Conservation (phyloP, 495 filamentous ascomycete genomes). For the Hyaloscypha hepaticicola region DNA sequence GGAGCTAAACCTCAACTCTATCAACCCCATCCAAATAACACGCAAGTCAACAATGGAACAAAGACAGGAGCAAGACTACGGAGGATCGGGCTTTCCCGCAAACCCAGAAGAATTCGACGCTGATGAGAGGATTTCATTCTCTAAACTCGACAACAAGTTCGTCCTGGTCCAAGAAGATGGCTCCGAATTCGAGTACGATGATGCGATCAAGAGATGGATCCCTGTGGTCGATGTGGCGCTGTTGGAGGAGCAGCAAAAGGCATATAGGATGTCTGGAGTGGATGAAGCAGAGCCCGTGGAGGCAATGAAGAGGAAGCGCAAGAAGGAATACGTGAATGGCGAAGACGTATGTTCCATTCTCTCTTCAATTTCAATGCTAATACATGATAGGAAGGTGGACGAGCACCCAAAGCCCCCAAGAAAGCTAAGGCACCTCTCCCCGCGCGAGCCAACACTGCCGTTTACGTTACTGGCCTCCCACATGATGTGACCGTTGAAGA, state of each 20-base stretch:
- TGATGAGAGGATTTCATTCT: constrained; percentile 85
- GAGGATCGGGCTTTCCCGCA: constrained; percentile 56
- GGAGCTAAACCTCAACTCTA: too few relatives aligned
- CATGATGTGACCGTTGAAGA: constrained; percentile 75
- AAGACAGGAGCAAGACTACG: constrained; percentile 9
- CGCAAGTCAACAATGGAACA: constrained; percentile 20
- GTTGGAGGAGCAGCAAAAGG: constrained; percentile 73
- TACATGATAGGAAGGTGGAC: constrained; percentile 30
- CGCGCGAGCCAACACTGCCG: constrained; percentile 77
- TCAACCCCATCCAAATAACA: background rate
- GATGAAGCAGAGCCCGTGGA: constrained; percentile 58
- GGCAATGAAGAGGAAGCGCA: constrained; percentile 65
- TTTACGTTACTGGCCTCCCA: constrained; percentile 87
- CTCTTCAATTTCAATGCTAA: background rate
- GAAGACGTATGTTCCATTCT: constrained; percentile 54
- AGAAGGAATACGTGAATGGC: constrained; percentile 61
- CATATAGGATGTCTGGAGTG: constrained; percentile 69
- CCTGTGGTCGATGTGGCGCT: constrained; percentile 76
- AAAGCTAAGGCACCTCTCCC: constrained; percentile 52
- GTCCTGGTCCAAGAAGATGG: constrained; percentile 84
- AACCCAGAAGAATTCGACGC: constrained; percentile 72
- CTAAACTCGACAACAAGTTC: constrained; percentile 74
- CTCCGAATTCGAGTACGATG: constrained; percentile 80
- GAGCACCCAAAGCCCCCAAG: constrained; percentile 39
- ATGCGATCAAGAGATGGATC: constrained; percentile 73